Conservation (phyloP, 192 early-diverging fungal genomes). For the Pilaira anomala region DNA sequence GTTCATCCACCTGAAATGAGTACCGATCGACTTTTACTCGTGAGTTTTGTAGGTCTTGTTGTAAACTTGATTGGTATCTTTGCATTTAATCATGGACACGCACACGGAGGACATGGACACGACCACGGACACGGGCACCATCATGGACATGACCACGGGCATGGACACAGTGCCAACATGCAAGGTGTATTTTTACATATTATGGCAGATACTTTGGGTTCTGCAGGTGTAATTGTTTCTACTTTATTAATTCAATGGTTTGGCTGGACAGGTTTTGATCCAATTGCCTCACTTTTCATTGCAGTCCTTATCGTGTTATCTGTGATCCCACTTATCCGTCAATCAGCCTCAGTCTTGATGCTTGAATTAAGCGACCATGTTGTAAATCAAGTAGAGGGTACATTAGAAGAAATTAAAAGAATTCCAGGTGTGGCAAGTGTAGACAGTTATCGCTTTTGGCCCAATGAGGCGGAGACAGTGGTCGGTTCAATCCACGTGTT, state of each 20-base stretch:
- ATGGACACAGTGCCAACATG: conserved; percentile 83
- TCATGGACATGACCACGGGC: conserved; percentile 55
- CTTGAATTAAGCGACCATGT: conserved; percentile 40
- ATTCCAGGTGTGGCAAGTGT: conserved; percentile 42
- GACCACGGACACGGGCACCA: conserved; percentile 53
- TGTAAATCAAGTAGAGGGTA: conserved; percentile 42
- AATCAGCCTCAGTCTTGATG: conserved; percentile 60
- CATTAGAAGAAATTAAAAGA: conserved; percentile 42
- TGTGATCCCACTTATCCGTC: conserved; percentile 79
- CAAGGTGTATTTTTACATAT: conserved; percentile 93
- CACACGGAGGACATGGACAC: conserved; percentile 62
- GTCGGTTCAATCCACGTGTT: conserved; percentile 54
- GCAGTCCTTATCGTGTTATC: conserved; percentile 81
- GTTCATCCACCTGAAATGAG: conserved; percentile 84
- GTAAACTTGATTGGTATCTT: conserved; percentile 94
- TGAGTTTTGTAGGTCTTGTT: conserved; percentile 84
- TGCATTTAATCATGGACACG: conserved; percentile 86
- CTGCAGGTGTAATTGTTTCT: conserved; percentile 94
- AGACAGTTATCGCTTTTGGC: conserved; percentile 53
- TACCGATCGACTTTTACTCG: conserved; percentile 78
- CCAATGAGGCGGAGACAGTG: conserved; percentile 49
- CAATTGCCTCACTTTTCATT: conserved; percentile 90
- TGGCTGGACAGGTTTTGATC: conserved; percentile 95
- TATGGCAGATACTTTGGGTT: conserved; percentile 91
- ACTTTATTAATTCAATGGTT: conserved; percentile 84